A percentile compares a stretch with the other conserved stretches of the same genome.
phyloP scores from a whole-genome alignment of 2,329 filamentous ascomycete species.

The Paecilomyces dactylethromorphus region DNA sequence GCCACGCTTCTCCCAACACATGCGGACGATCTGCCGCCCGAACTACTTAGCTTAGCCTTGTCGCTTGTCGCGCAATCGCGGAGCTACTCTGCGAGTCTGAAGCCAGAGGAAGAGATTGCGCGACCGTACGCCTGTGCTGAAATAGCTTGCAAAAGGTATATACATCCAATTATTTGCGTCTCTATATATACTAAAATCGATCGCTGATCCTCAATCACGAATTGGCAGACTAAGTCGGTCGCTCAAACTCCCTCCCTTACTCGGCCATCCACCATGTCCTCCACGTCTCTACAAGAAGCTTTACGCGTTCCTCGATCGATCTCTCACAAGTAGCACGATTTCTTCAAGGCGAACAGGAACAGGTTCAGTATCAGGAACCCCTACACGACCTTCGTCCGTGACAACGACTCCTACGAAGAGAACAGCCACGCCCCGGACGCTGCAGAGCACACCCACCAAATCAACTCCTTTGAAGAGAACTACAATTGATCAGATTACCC shows the following conservation, averaged over 20 bases:
- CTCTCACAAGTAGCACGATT: constrained; percentile 43
- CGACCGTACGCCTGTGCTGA: constrained; percentile 78
- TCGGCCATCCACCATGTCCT: constrained; percentile 68
- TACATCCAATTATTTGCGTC: neutral
- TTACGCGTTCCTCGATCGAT: constrained; percentile 70
- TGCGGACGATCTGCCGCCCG: constrained; percentile 58
- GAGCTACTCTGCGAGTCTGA: constrained; percentile 67
- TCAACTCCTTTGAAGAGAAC: constrained; percentile 33
- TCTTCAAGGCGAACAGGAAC: constrained; percentile 30
- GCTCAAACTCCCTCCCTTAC: constrained; percentile 70
- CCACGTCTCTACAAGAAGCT: constrained; percentile 79
- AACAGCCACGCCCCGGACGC: constrained; percentile 19
- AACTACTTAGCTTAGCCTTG: constrained; percentile 64
- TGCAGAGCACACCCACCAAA: constrained; percentile 39
- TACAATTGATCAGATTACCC: constrained; percentile 20
- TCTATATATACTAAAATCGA: neutral
- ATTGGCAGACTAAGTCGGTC: constrained; percentile 60
- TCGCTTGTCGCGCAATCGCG: constrained; percentile 76
- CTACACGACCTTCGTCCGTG: constrained; percentile 2
- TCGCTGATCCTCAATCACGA: neutral
- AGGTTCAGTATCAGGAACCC: constrained; percentile 8
- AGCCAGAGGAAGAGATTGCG: constrained; percentile 81
- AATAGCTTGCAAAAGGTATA: constrained; percentile 77
- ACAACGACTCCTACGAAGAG: constrained; percentile 30
- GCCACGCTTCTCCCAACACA: constrained; percentile 68